These are phyloP conservation scores for Pouteria glomerata DNA, from an alignment of 148 eudicot genomes.

Conservation along the genomic window DNA sequence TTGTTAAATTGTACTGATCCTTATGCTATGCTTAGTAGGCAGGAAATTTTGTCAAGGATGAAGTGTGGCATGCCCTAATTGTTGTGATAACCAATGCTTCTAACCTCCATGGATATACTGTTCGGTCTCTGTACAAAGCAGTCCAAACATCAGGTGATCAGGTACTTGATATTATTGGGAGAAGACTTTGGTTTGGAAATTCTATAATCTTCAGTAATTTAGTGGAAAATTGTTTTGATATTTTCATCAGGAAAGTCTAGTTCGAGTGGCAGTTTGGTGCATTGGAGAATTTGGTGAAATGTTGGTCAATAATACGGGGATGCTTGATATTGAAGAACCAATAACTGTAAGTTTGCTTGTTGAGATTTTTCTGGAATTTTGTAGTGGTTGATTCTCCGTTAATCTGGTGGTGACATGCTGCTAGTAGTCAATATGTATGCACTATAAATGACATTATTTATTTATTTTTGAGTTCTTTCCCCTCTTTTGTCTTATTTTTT, in stretches of 20 bases:
- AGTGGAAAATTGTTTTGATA: conserved; percentile 9
- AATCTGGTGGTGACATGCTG: conserved; percentile 1
- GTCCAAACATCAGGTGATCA: conserved; percentile 69
- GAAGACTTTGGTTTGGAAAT: conserved; percentile 7
- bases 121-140: conserved; percentile 67
- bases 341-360: conserved; percentile 66
- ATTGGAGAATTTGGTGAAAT: conserved; percentile 98
- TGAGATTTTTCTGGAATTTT: not conserved
- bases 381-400: conserved; percentile 2
- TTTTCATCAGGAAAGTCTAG: conserved; percentile 70
- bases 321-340: conserved; percentile 88
- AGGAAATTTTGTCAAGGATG: conserved; percentile 84
- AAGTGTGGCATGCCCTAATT: conserved; percentile 84
- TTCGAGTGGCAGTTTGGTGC: conserved; percentile 96
- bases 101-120: conserved; percentile 80
- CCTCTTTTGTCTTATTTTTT: no score
- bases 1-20: conserved; percentile 27
- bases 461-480: no score
- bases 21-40: conserved; percentile 63
- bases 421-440: not conserved
- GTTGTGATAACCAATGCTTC: conserved; percentile 87
- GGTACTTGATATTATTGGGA: conserved; percentile 37
- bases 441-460: no score
- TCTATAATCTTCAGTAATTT: conserved; percentile 6
- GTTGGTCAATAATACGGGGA: conserved; percentile 74